Percentiles rank a stretch among this genome's conserved stretches.
Conservation (phyloP, 768 basidiomycete species). For the Boletellus ananas region DNA sequence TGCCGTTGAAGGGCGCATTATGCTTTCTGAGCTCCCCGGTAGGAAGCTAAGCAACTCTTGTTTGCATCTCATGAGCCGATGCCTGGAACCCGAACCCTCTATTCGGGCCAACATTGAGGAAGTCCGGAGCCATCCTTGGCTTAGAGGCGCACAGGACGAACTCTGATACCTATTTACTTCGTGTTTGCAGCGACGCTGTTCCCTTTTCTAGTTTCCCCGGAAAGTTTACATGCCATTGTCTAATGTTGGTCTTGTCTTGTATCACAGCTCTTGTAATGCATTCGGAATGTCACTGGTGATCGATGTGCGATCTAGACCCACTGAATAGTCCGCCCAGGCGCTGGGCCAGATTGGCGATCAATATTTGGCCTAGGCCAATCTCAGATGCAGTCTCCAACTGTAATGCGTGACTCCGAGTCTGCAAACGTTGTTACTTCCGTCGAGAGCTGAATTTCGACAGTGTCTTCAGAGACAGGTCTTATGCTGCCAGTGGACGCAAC, state of each 20-base stretch:
- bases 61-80: slow-evolving; percentile 64
- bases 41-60: slow-evolving; percentile 43
- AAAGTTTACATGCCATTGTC: slow-evolving; percentile 7
- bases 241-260: slow-evolving; percentile 16
- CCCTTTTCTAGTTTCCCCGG: slow-evolving; percentile 1
- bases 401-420: too few species aligned
- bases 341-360: too few species aligned
- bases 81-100: slow-evolving; percentile 80
- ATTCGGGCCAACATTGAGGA: slow-evolving; percentile 78
- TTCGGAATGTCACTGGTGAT: neutral
- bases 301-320: too few species aligned
- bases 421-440: too few species aligned
- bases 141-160: slow-evolving; percentile 34
- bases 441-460: too few species aligned
- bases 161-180: slow-evolving; percentile 8
- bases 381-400: too few species aligned
- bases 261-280: slow-evolving; percentile 4
- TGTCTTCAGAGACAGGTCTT: too few species aligned
- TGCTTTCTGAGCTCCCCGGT: slow-evolving; percentile 41
- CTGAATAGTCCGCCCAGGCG: too few species aligned
- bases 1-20: slow-evolving; percentile 63
- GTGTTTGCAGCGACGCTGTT: slow-evolving; percentile 7
- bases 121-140: slow-evolving; percentile 84
- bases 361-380: too few species aligned
- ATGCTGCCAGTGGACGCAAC: too few species aligned